A percentile compares a stretch with the other conserved stretches of the same genome.
Conservation (phyloP, 805 yeast genomes). For the Nakazawaea holstii region DNA sequence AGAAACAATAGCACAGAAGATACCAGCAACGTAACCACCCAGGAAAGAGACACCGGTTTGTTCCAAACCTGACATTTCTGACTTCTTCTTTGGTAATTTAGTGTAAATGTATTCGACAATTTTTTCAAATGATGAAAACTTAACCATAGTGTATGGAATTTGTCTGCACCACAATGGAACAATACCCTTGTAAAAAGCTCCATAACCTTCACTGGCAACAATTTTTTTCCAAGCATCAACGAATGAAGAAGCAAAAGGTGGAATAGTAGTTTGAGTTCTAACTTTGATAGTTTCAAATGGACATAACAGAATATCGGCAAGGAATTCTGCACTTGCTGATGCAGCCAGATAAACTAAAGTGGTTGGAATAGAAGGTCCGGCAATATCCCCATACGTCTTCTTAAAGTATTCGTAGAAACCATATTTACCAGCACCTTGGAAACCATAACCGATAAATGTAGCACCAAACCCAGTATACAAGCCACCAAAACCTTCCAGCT, state of each 20-base stretch:
- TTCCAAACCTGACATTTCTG: constrained; percentile 62
- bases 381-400: constrained; percentile 60
- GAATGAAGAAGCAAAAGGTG: constrained; percentile 68
- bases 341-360: constrained; percentile 77
- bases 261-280: constrained; percentile 86
- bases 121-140: constrained; percentile 91
- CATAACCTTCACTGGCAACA: constrained; percentile 62
- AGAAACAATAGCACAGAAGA: constrained; percentile 90
- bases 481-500: constrained; percentile 68
- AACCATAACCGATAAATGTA: constrained; percentile 85
- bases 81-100: constrained; percentile 65
- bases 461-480: constrained; percentile 89
- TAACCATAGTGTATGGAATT: constrained; percentile 98
- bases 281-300: constrained; percentile 96
- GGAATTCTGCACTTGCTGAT: constrained; percentile 89
- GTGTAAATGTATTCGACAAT: constrained; percentile 78
- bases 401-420: constrained; percentile 93
- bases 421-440: constrained; percentile 97
- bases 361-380: constrained; percentile 62
- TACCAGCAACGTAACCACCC: constrained; percentile 97
- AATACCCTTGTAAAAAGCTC: constrained; percentile 80
- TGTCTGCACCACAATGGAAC: constrained; percentile 95
- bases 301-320: constrained; percentile 87
- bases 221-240: constrained; percentile 65
- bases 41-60: constrained; percentile 94